Evolutionary conservation across 2,329 filamentous ascomycete species (phyloP), one percentile per base, ranked within the genome.

Genomic region (Ascochyta viciae-villosae): DNA sequence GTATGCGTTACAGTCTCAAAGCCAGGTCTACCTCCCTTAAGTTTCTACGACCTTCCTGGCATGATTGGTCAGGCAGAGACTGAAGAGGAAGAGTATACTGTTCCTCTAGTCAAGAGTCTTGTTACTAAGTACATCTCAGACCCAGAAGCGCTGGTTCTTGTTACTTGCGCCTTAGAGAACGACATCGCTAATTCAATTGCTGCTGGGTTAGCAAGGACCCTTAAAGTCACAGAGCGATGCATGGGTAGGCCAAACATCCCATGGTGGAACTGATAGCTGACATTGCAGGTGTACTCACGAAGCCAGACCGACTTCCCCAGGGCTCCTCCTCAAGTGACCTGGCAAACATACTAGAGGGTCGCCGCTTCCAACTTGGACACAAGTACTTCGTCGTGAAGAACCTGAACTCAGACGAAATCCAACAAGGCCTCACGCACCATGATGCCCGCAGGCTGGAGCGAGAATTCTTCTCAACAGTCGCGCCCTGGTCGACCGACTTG

Each of bases 1-100:
- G 87, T 96, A 0, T 84, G 87, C 0, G 79, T 96, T 23, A 85
- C 92, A 48, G 92, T 96, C 24, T 86, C 86, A 0, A 89, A 88
- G 0, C 89, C 89, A 0, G 82, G 81, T 0, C 81, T 94, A 0
- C 88, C 91, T 0, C 87, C 91, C 6, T 72, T 96, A 0, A 91
- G 89, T 0, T 96, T 96, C 65, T 94, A 91, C 58, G 92, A 96
- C 58, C 81, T 96, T 0, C 92, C 92, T 0, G 92, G 92, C 0
- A 86, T 96, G 0, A 94, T 96, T 58, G 86, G 87, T 19, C 88
- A 88, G 7, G 83, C 88, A 0, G 85, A 86, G 2, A 81, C 86
- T 7, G 58, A 39, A 0, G 58, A 57, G 0, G 54, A 58, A 0
- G 40, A 58, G 1, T 65, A 90, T 53, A 78, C 94, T 0, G 88